These are phyloP conservation scores for Ogataea trehalophila DNA, from an alignment of 805 yeast species.

Conservation along the genomic window DNA sequence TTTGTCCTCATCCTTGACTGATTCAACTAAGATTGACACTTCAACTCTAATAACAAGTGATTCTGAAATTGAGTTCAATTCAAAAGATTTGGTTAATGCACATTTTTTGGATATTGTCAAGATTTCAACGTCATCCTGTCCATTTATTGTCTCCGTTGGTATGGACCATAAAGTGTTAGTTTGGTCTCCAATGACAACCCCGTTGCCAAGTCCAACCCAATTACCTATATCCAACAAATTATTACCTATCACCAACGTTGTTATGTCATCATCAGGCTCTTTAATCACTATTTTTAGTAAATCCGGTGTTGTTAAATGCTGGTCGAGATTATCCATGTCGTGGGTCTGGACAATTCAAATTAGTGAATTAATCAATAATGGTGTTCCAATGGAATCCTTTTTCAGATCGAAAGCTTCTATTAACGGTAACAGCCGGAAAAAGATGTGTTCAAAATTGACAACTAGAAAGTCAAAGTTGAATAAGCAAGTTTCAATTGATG, in stretches of 20 bases:
- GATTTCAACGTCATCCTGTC: constrained; percentile 54
- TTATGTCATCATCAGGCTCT: constrained; percentile 55
- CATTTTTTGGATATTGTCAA: constrained; percentile 62
- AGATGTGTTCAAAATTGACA: constrained; percentile 7
- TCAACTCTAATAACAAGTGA: too few relatives aligned
- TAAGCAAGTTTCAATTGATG: constrained; percentile 8
- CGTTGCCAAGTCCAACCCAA: constrained; percentile 41
- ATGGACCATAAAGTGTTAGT: constrained; percentile 66
- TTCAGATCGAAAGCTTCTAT: constrained; percentile 49
- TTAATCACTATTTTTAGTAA: constrained; percentile 51
- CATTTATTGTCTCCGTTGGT: constrained; percentile 67
- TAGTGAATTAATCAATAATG: constrained; percentile 31
- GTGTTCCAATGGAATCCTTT: constrained; percentile 49
- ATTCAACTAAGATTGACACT: too few relatives aligned
- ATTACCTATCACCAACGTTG: constrained; percentile 60
- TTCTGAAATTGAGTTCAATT: constrained; percentile 15
- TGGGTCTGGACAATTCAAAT: constrained; percentile 53
- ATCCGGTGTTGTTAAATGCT: constrained; percentile 52
- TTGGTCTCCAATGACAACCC: constrained; percentile 65
- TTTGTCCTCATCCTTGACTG: not conserved
- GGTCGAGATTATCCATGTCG: constrained; percentile 48
- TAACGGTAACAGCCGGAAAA: constrained; percentile 17
- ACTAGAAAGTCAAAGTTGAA: constrained; percentile 13
- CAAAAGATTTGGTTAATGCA: constrained; percentile 41
- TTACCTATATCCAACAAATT: constrained; percentile 39